These are phyloP conservation scores for Talaromyces marneffei DNA, from an alignment of 2,329 filamentous ascomycete genomes.

Conservation along the genomic window DNA sequence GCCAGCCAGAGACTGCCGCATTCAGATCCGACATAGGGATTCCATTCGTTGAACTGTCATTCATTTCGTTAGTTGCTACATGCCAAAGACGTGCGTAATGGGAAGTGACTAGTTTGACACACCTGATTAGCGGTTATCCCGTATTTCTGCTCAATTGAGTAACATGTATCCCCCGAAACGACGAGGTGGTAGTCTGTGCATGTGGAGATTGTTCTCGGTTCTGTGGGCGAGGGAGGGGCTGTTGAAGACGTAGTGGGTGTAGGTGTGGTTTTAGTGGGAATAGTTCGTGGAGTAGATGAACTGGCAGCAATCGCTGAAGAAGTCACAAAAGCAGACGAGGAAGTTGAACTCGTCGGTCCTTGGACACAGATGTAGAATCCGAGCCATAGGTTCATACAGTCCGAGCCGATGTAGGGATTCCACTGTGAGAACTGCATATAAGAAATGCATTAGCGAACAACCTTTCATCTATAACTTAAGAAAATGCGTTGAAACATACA, in stretches of 20 bases:
- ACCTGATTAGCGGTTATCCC: constrained; percentile 11
- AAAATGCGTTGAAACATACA: not conserved
- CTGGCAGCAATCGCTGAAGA: not conserved
- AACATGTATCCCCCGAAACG: constrained; percentile 8
- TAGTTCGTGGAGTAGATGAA: not conserved
- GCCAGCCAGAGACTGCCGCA: constrained; percentile 7
- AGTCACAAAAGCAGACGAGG: not conserved
- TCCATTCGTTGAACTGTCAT: not conserved
- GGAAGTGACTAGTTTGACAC: too few species aligned
- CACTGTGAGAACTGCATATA: not conserved
- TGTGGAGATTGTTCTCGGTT: not conserved
- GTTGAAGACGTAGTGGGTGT: not conserved
- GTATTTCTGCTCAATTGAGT: constrained; percentile 3
- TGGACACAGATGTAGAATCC: constrained; percentile 16
- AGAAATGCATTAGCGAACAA: not conserved
- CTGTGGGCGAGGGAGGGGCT: not conserved
- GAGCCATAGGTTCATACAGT: constrained; percentile 7
- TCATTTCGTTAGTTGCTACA: not conserved
- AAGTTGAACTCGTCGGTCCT: not conserved
- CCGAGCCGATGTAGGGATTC: constrained; percentile 2
- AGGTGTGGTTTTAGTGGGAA: not conserved
- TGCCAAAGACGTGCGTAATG: too few species aligned
- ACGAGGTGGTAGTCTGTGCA: constrained; percentile 11
- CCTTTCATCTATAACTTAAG: not conserved
- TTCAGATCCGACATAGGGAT: not conserved